Evolutionary conservation across 2,329 filamentous ascomycete genomes (phyloP), one percentile per base, ranked within the genome.

Genomic region (Diaporthe sp.): DNA sequence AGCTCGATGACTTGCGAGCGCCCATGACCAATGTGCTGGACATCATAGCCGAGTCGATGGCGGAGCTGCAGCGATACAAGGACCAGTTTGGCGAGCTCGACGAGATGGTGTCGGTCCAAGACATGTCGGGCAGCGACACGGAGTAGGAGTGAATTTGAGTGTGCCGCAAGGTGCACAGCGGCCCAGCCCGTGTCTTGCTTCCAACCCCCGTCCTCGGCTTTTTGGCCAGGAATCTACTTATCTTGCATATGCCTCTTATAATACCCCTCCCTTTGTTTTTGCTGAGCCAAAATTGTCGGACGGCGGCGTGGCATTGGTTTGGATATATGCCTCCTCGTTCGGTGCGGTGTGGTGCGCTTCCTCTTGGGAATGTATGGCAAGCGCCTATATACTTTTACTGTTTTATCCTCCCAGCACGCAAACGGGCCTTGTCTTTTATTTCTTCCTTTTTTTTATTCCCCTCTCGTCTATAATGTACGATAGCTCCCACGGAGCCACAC

Each of bases 1-100:
- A 89, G 77, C 89, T 98, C 37, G 89, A 94, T 72, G 90, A 95
- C 78, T 90, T 98, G 76, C 92, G 94, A 15, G 93, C 91, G 28
- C 94, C 95, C 3, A 98, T 98, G 89, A 84, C 88, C 15, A 90
- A 93, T 22, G 89, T 98, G 28, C 87, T 97, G 28, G 85, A 86
- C 58, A 88, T 89, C 58, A 87, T 96, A 44, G 85, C 89, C 49
- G 83, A 86, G 42, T 91, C 94, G 81, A 84, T 95, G 75, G 86
- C 87, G 42, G 91, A 95, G 81, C 86, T 95, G 65, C 87, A 91
- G 81, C 84, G 83, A 74, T 93, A 94, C 83, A 92, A 89, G 80
- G 85, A 85, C 42, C 85, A 81, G 68, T 91, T 86, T 77, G 90
- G 90, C 55, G 82, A 85, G 7, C 80, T 91, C 46, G 81, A 81